These are phyloP conservation scores for Chaetomium sp. DNA, from an alignment of 2,329 filamentous ascomycete genomes.

Conservation along the genomic window DNA sequence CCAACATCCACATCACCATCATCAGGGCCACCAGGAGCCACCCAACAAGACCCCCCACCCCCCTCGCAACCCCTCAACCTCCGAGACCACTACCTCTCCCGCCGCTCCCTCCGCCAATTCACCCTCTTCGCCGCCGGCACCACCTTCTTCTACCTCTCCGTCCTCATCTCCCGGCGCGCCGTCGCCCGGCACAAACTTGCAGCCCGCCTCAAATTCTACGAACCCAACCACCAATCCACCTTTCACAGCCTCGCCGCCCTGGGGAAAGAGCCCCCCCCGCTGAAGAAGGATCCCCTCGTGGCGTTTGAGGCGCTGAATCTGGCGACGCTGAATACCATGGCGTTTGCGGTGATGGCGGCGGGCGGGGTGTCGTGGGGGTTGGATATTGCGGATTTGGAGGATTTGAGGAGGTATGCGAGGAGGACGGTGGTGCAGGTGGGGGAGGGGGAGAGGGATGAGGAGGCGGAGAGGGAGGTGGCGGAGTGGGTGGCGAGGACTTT, in stretches of 20 bases:
- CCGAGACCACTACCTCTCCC: slow-evolving; percentile 29
- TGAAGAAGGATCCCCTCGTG: slow-evolving; percentile 48
- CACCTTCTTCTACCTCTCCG: slow-evolving; percentile 66
- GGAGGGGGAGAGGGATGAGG: slow-evolving; percentile 33
- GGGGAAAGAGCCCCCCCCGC: slow-evolving; percentile 2
- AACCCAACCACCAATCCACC: slow-evolving; percentile 44
- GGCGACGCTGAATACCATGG: slow-evolving; percentile 78
- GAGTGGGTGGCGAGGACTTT: slow-evolving; percentile 56
- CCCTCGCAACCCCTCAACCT: background rate
- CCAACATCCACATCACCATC: background rate
- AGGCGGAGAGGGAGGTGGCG: slow-evolving; percentile 55
- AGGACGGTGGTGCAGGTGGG: slow-evolving; percentile 32
- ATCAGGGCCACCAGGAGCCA: background rate
- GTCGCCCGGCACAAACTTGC: slow-evolving; percentile 56
- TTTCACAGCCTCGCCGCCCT: slow-evolving; percentile 15
- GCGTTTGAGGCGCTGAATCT: slow-evolving; percentile 78
- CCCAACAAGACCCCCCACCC: background rate
- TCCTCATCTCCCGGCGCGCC: slow-evolving; percentile 64
- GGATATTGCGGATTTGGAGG: slow-evolving; percentile 64
- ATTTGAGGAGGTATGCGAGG: slow-evolving; percentile 51
- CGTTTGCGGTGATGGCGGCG: slow-evolving; percentile 64
- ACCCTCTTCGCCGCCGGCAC: slow-evolving; percentile 68
- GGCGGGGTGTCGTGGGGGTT: slow-evolving; percentile 72
- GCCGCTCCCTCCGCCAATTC: slow-evolving; percentile 54
- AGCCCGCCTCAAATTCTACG: slow-evolving; percentile 65